phyloP scores from a whole-genome alignment of 257 asterid genomes.

The Eustoma russellianum region DNA sequence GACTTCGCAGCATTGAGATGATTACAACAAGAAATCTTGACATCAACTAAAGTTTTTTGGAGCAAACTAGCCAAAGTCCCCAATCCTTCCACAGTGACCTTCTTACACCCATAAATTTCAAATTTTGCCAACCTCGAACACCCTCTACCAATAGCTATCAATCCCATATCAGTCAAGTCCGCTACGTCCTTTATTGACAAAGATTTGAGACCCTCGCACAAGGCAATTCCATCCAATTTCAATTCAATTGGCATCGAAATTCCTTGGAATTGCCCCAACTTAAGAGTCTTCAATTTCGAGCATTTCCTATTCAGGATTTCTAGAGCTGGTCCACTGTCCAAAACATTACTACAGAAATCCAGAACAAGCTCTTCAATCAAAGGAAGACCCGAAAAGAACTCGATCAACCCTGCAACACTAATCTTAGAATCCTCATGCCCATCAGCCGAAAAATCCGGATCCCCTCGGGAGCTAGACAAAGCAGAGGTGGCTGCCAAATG shows the following conservation, averaged over 20 bases:
- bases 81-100: slow-evolving; percentile 61
- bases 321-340: slow-evolving; percentile 69
- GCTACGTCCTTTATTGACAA: slow-evolving; percentile 62
- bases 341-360: slow-evolving; percentile 61
- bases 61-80: slow-evolving; percentile 66
- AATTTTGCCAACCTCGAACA: slow-evolving; percentile 59
- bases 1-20: slow-evolving; percentile 56
- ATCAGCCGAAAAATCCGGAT: slow-evolving; percentile 43
- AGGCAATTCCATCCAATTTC: slow-evolving; percentile 72
- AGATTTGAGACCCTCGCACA: slow-evolving; percentile 57
- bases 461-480: slow-evolving; percentile 37
- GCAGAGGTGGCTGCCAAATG: slow-evolving; percentile 72
- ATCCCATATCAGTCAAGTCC: slow-evolving; percentile 78
- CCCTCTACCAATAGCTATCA: slow-evolving; percentile 87
- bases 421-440: slow-evolving; percentile 52
- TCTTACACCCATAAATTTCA: slow-evolving; percentile 73
- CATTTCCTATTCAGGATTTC: slow-evolving; percentile 66
- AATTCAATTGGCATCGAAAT: slow-evolving; percentile 62
- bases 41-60: slow-evolving; percentile 51
- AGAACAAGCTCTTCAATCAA: slow-evolving; percentile 58
- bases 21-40: slow-evolving; percentile 72
- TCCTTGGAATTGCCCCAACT: slow-evolving; percentile 75
- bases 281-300: slow-evolving; percentile 56
- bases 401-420: slow-evolving; percentile 52
- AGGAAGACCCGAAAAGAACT: slow-evolving; percentile 71